Conservation (phyloP, 176 grass and related monocot species). For the Hordeum vulgare region MorexV3_pseudomolecules_assembly NC_058520.1:576826974-576827473, state of each 20-base stretch:
- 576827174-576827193: background rate
- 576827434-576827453: background rate
- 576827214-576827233: background rate
- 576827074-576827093: background rate
- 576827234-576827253: no score
- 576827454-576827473: background rate
- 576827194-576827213: background rate
- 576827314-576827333: background rate
- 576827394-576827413: background rate
- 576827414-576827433: background rate
- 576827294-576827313: background rate
- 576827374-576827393: background rate
- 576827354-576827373: no score
- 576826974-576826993: no score
- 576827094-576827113: background rate
- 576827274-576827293: background rate
- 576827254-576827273: no score
- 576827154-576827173: background rate
- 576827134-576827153: background rate
- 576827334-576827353: no score
- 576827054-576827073: background rate
- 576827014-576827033: no score
- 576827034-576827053: no score
- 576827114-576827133: background rate
- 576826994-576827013: no score